Evolutionary conservation across 441 rosid genomes (phyloP).

Genomic region (Pelargonium myrrhifolium): DNA sequence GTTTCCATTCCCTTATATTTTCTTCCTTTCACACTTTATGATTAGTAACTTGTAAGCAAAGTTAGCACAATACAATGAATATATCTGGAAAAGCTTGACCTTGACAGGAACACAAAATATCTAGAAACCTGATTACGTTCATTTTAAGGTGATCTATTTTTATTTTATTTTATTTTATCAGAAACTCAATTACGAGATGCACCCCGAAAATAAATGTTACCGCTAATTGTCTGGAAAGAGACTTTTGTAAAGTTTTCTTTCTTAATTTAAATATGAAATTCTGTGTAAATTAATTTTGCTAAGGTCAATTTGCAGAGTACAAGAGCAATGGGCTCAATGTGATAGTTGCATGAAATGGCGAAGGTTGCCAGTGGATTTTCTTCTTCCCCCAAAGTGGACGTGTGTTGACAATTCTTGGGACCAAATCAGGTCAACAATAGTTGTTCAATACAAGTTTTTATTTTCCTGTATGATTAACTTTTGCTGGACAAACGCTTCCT

Average conservation of each 20-base stretch:
- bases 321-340: conserved; percentile 78
- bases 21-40: neutral
- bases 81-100: conserved; percentile 7
- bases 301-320: conserved; percentile 38
- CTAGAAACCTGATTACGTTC: conserved; percentile 1
- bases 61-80: neutral
- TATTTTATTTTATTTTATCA: neutral
- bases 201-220: neutral
- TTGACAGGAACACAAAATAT: neutral
- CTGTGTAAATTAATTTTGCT: too few relatives aligned
- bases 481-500: neutral
- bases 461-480: neutral
- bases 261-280: too few relatives aligned
- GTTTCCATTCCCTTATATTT: conserved; percentile 1
- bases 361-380: conserved; percentile 51
- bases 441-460: neutral
- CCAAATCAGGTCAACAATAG: conserved; percentile 42
- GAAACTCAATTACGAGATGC: neutral
- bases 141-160: neutral
- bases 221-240: neutral
- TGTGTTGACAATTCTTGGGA: conserved; percentile 57
- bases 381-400: conserved; percentile 61
- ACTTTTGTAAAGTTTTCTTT: neutral
- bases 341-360: conserved; percentile 70
- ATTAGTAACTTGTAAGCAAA: neutral